Evolutionary conservation across 202 grass and related monocot species (phyloP).

Genomic region (Dendrocalamus latiflorus): DNA sequence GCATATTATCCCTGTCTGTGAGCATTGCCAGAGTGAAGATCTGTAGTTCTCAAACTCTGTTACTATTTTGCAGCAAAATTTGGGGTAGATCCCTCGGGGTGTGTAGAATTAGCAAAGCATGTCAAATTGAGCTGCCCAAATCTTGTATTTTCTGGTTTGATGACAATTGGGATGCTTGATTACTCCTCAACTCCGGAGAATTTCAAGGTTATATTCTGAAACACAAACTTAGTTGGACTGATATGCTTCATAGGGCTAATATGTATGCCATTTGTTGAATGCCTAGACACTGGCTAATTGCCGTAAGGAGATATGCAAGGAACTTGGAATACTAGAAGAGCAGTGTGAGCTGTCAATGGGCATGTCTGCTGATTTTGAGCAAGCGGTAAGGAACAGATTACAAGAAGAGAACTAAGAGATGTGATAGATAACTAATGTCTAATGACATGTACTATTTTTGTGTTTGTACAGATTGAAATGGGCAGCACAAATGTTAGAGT

Average conservation of each 20-base stretch:
- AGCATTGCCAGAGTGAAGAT: not conserved
- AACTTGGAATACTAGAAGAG: conserved; percentile 69
- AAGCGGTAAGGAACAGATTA: conserved; percentile 58
- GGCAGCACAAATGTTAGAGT: conserved; percentile 82
- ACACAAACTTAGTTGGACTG: not conserved
- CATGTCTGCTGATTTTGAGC: conserved; percentile 98
- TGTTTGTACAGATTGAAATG: conserved; percentile 87
- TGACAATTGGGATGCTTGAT: conserved; percentile 99
- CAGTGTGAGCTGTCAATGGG: conserved; percentile 92
- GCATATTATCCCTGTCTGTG: not conserved
- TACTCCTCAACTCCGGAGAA: conserved; percentile 94
- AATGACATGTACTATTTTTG: not conserved
- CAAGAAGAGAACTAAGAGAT: conserved; percentile 4
- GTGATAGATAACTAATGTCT: not conserved
- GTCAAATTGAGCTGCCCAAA: conserved; percentile 84
- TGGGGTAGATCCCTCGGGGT: conserved; percentile 76
- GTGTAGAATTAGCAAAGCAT: conserved; percentile 75
- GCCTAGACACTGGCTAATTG: conserved; percentile 54
- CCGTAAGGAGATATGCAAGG: conserved; percentile 57
- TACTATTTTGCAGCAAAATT: conserved; percentile 78
- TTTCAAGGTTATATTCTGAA: conserved; percentile 62
- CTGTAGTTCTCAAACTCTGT: not conserved
- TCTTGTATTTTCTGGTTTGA: conserved; percentile 92
- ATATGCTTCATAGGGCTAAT: conserved; percentile 7
- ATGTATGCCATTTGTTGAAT: not conserved